Base-by-base conservation (phyloP, 352 stramenopile genomes). In the Phytophthora kernoviae region DNA sequence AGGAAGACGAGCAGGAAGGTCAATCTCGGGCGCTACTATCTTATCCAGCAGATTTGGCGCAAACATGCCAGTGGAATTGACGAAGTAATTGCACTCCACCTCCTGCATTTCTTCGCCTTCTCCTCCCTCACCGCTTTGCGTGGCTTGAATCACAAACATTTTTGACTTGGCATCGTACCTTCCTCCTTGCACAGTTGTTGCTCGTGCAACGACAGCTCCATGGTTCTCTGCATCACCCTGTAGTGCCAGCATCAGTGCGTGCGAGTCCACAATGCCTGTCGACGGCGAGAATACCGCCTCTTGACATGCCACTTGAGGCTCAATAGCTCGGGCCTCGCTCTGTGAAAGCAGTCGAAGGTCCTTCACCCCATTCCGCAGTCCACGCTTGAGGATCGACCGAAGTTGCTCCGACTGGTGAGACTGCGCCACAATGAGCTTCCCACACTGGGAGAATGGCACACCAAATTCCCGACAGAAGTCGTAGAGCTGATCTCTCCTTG, bases 361-460 rank as follows among this genome's bases (percentile, higher is more conserved):
- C 2, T 17, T 54, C 8, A 93, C 86, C 8, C 81, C 82, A 52
- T 95, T 95, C 11, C 46, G 58, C 0, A 56, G 51, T 5, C 72
- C 83, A 12, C 56, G 63, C 17, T 64, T 58, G 4, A 65, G 48
- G 14, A 92, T 83, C n/a, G 43, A 52, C 7, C 39, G 54, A 1
- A 94, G 56, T 26, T 86, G 64, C 12, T 76, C 40, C 2, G 62
- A 56, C 69, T 92, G 58, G 18, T 83, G 56, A 34, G 67, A 47
- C 15, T 93, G 73, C 1, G 89, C 96, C 4, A 99, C 96, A 57
- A 99, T 88, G 17, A 99, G 68, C 70, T 99, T 99, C 11, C 96
- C 96, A 70, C 88, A 98, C 26, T 84, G 75, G n/a, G 75, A 61
- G 58, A 92, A 77, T 1, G 84, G 72, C 37, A 99, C 88, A 17